A percentile compares a stretch with the other conserved stretches of the same genome.
phyloP scores from a whole-genome alignment of 2,329 filamentous ascomycete species.

The Microcyclosporella mali region DNA sequence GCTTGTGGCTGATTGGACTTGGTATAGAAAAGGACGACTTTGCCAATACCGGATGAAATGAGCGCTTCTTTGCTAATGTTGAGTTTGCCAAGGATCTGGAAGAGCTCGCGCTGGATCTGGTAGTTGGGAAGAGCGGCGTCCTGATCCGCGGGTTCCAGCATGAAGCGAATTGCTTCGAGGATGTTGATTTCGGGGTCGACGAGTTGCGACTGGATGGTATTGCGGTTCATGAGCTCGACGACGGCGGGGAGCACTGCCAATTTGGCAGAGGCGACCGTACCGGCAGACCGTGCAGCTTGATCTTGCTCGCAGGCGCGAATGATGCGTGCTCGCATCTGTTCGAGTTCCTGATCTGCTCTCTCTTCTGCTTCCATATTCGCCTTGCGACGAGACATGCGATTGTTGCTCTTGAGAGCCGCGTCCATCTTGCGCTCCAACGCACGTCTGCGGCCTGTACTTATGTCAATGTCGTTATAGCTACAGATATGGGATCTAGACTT shows the following conservation, averaged over 20 bases:
- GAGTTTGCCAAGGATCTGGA: slow-evolving; percentile 69
- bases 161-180: slow-evolving; percentile 90
- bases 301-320: slow-evolving; percentile 82
- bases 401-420: slow-evolving; percentile 70
- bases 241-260: slow-evolving; percentile 90
- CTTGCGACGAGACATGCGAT: slow-evolving; percentile 69
- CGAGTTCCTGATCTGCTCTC: slow-evolving; percentile 83
- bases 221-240: slow-evolving; percentile 78
- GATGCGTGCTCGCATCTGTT: slow-evolving; percentile 82
- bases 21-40: slow-evolving; percentile 94
- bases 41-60: slow-evolving; percentile 86
- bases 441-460: slow-evolving; percentile 56
- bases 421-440: slow-evolving; percentile 85
- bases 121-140: slow-evolving; percentile 93
- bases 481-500: slow-evolving; percentile 31
- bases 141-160: slow-evolving; percentile 80
- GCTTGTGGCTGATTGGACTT: slow-evolving; percentile 86
- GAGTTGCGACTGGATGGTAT: slow-evolving; percentile 74
- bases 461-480: too few species aligned
- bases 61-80: slow-evolving; percentile 88
- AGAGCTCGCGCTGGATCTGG: slow-evolving; percentile 93
- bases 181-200: slow-evolving; percentile 94
- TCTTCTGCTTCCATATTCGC: slow-evolving; percentile 89
- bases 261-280: slow-evolving; percentile 83
- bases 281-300: slow-evolving; percentile 70